These are phyloP conservation scores for Scortechinia acanthostroma DNA, from an alignment of 2,329 filamentous ascomycete species.

Conservation along the genomic window DNA sequence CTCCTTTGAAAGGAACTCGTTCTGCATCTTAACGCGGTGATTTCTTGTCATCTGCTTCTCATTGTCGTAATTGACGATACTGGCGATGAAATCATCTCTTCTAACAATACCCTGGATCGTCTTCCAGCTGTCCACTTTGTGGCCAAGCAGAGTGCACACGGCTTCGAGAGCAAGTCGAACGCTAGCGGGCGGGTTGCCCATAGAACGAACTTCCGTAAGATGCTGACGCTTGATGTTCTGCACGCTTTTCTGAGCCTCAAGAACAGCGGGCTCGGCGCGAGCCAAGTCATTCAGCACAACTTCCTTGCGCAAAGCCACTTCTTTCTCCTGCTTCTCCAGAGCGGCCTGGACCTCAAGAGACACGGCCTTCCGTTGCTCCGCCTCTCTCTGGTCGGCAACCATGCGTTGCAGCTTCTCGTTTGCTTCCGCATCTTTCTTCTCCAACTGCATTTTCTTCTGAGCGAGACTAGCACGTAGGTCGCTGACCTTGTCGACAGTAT, in stretches of 20 bases:
- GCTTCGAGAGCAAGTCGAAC: conserved; percentile 89
- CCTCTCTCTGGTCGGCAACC: conserved; percentile 91
- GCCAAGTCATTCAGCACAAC: conserved; percentile 83
- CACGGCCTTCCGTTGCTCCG: conserved; percentile 80
- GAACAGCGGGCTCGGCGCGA: conserved; percentile 83
- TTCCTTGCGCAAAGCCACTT: conserved; percentile 75
- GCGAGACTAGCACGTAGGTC: conserved; percentile 85
- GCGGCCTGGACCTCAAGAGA: conserved; percentile 84
- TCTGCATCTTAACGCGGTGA: conserved; percentile 81
- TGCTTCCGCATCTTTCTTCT: conserved; percentile 88
- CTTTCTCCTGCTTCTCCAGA: conserved; percentile 80
- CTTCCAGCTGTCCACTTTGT: conserved; percentile 87
- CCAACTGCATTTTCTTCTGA: conserved; percentile 87
- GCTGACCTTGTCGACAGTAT: conserved; percentile 94
- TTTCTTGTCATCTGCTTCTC: conserved; percentile 84
- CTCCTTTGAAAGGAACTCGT: conserved; percentile 82
- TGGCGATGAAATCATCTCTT: conserved; percentile 92
- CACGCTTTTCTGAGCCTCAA: conserved; percentile 89
- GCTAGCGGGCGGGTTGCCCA: conserved; percentile 84
- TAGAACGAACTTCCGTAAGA: conserved; percentile 92
- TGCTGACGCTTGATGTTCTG: conserved; percentile 98
- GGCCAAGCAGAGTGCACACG: conserved; percentile 89
- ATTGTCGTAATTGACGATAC: conserved; percentile 95
- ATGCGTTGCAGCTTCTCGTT: conserved; percentile 96
- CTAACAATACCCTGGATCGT: conserved; percentile 81